A percentile compares a stretch with the other conserved stretches of the same genome.
Evolutionary conservation across 495 filamentous ascomycete genomes (phyloP).

Genomic region (Lepraria neglecta): DNA sequence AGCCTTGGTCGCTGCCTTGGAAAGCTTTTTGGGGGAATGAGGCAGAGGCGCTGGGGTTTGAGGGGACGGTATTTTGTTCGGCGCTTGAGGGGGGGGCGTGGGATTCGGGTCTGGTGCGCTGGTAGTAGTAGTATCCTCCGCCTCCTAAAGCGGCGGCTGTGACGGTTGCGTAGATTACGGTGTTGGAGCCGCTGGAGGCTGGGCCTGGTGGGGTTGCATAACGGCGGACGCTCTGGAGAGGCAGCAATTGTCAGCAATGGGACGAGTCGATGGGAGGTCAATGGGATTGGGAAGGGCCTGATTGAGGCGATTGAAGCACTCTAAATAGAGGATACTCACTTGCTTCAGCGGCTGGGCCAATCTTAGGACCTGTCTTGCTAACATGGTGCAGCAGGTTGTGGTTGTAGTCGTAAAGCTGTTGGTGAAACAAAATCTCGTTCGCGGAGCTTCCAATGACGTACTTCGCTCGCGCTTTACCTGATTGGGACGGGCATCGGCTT

Average conservation of each 20-base stretch:
- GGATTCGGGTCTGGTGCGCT: slow-evolving; percentile 32
- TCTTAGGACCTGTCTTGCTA: slow-evolving; percentile 45
- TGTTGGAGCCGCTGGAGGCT: slow-evolving; percentile 33
- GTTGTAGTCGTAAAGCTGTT: neutral
- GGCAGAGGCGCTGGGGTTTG: slow-evolving; percentile 21
- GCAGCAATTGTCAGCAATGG: neutral
- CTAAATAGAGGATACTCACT: slow-evolving; percentile 31
- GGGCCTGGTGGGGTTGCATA: slow-evolving; percentile 47
- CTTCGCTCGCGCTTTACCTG: too few species aligned
- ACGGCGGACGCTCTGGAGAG: slow-evolving; percentile 43
- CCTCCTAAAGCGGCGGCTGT: slow-evolving; percentile 41
- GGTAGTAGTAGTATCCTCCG: slow-evolving; percentile 40
- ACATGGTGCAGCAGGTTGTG: slow-evolving; percentile 33
- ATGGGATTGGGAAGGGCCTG: neutral
- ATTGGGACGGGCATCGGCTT: too few species aligned
- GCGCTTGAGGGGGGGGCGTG: slow-evolving; percentile 16
- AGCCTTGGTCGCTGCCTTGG: slow-evolving; percentile 81
- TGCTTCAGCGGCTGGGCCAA: slow-evolving; percentile 45
- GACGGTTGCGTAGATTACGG: slow-evolving; percentile 32
- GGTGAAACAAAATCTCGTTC: slow-evolving; percentile 2
- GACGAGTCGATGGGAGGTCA: neutral
- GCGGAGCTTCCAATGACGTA: too few species aligned
- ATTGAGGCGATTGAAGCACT: neutral
- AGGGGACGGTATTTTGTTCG: slow-evolving; percentile 14
- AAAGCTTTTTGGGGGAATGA: slow-evolving; percentile 42